Evolutionary conservation across 441 rosid species (phyloP), one percentile per base, ranked within the genome.

Genomic region (Populus tomentosa): DNA sequence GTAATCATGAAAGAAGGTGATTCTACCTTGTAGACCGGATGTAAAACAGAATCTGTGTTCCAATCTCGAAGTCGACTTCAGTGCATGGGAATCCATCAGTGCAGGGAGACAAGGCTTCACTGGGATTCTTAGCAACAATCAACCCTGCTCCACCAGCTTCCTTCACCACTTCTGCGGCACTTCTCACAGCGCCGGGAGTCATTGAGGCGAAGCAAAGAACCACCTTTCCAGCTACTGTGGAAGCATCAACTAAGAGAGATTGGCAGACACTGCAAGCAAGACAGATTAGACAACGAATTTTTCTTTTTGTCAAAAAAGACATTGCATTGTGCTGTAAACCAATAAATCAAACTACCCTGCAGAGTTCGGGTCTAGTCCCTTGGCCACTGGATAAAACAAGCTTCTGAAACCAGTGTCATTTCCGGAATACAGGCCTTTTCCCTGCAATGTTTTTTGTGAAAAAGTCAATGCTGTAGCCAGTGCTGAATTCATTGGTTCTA

Each of bases 51-150:
- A 90, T 86, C 77, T 71, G 83, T 63, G 88, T 80, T 69, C 90
- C 91, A 13, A 83, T 77, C 83, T 87, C 94, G 28, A 84, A 87
- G 82, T 88, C 88, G 30, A 88, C 86, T 71, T 69, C 81, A 38
- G 84, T 28, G 66, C 83, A 81, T 2, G 91, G 90, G 66, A 89
- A 86, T n/a, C 28, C 21, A 1, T 8, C 72, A 4, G 38, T 10
- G 61, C 80, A 84, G 0, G 84, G 88, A 73, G 64, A 62, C 28
- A 85, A 78, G 63, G 80, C 83, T 40, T 87, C 85, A n/a, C 80
- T 84, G 16, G 85, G 85, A 26, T 83, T 84, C 77, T 84, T 86
- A 53, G 87, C 89, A 74, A 83, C 71, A 24, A 87, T 83, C 72
- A 88, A 18, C 38, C 90, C 91, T 10, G 82, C 68, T 4, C 87